Evolutionary conservation across 805 yeast genomes (phyloP).

Genomic region (Wickerhamomyces mucosus): DNA sequence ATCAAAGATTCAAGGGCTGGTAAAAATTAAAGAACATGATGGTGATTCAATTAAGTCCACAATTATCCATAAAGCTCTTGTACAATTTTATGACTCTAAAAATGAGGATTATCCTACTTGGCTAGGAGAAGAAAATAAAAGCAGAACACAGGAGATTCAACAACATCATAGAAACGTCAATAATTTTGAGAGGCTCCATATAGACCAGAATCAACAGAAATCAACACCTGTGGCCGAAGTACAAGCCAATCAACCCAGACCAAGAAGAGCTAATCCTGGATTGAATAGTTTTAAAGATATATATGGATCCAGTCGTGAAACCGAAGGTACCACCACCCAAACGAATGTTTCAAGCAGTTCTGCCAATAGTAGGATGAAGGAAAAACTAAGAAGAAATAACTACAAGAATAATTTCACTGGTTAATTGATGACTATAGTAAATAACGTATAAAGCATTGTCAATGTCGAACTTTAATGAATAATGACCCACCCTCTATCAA

Average conservation of each 20-base stretch:
- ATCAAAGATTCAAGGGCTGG: background rate
- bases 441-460: too few relatives aligned
- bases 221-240: background rate
- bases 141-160: conserved; percentile 3
- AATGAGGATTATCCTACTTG: conserved; percentile 17
- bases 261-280: conserved; percentile 4
- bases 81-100: conserved; percentile 8
- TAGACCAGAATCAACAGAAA: background rate
- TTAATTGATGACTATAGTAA: background rate
- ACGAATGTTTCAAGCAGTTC: too few relatives aligned
- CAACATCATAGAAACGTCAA: conserved; percentile 7
- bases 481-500: too few relatives aligned
- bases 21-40: conserved; percentile 14
- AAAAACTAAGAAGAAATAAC: conserved; percentile 18
- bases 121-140: conserved; percentile 15
- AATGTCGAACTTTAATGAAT: too few relatives aligned
- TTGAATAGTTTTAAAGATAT: conserved; percentile 2
- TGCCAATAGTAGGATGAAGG: conserved; percentile 9
- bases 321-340: background rate
- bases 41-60: conserved; percentile 18
- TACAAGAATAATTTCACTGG: conserved; percentile 15
- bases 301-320: conserved; percentile 1
- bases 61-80: conserved; percentile 19
- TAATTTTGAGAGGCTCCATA: too few relatives aligned
- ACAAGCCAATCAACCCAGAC: conserved; percentile 1